Evolutionary conservation across 208 protist genomes (phyloP).

Genomic region (Leishmania tarentolae): DNA sequence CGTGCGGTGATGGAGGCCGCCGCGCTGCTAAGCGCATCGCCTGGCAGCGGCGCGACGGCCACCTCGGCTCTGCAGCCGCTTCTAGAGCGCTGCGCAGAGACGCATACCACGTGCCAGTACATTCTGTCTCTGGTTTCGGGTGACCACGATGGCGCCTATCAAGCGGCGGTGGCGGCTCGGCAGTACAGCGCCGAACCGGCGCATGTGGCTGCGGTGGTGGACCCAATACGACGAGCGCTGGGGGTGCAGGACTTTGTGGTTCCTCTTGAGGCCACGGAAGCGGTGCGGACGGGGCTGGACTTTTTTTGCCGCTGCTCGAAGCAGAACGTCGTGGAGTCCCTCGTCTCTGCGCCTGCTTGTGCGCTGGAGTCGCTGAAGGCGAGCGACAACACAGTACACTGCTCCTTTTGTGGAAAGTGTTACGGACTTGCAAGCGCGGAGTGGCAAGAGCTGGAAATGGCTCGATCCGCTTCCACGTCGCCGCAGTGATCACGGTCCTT

Average conservation of each 20-base stretch:
- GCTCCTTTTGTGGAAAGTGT: constrained; percentile 51
- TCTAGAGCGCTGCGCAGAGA: constrained; percentile 22
- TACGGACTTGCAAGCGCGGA: constrained; percentile 35
- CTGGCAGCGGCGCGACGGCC: neutral
- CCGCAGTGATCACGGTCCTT: neutral
- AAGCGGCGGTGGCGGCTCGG: constrained; percentile 47
- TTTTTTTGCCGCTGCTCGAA: constrained; percentile 87
- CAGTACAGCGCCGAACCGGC: constrained; percentile 59
- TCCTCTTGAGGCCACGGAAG: constrained; percentile 31
- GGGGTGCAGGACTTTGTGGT: constrained; percentile 34
- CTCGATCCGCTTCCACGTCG: constrained; percentile 2
- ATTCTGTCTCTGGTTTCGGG: constrained; percentile 66
- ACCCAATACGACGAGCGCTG: constrained; percentile 46
- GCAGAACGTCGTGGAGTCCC: constrained; percentile 39
- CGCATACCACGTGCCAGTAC: constrained; percentile 56
- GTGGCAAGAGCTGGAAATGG: constrained; percentile 39
- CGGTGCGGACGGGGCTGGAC: constrained; percentile 63
- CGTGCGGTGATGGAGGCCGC: constrained; percentile 40
- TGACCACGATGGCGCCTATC: constrained; percentile 66
- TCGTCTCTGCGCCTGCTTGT: constrained; percentile 18
- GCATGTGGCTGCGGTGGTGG: constrained; percentile 43
- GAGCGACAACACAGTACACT: constrained; percentile 21
- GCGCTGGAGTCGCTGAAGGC: constrained; percentile 18
- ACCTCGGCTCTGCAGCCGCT: constrained; percentile 18
- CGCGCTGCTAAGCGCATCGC: constrained; percentile 9